A percentile compares a stretch with the other conserved stretches of the same genome.
Conservation (phyloP, 805 yeast genomes). For the Saccharomycopsis fermentans region DNA sequence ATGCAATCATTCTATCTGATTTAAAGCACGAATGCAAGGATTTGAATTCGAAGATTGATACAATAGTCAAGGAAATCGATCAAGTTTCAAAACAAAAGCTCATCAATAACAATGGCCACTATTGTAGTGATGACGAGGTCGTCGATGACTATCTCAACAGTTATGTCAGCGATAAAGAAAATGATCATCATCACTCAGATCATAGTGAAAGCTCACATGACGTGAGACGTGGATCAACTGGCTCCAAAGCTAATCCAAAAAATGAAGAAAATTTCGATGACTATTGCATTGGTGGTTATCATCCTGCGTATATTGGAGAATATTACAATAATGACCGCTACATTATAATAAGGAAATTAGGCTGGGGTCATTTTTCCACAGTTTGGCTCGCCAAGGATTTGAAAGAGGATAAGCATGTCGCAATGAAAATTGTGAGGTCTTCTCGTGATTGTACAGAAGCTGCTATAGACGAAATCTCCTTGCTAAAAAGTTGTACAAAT, state of each 20-base stretch:
- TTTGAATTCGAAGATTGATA: background rate
- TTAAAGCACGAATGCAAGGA: conserved; percentile 10
- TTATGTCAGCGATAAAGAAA: conserved; percentile 7
- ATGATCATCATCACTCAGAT: conserved; percentile 1
- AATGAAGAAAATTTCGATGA: conserved; percentile 43
- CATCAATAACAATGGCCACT: background rate
- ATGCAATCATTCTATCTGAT: conserved; percentile 6
- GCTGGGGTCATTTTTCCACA: conserved; percentile 66
- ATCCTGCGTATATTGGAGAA: conserved; percentile 50
- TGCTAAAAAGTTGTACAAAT: conserved; percentile 31
- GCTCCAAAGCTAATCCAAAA: conserved; percentile 3
- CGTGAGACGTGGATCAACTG: background rate
- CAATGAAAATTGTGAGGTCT: conserved; percentile 52
- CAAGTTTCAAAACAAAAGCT: background rate
- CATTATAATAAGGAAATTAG: conserved; percentile 43
- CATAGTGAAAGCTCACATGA: background rate
- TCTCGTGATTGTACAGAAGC: conserved; percentile 45
- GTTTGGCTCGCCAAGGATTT: conserved; percentile 53
- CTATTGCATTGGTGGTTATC: conserved; percentile 54
- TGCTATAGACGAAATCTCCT: conserved; percentile 52
- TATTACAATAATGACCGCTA: conserved; percentile 35
- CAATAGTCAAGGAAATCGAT: conserved; percentile 2
- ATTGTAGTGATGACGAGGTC: conserved; percentile 2
- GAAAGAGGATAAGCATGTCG: conserved; percentile 36
- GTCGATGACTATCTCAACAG: conserved; percentile 2